These are phyloP conservation scores for Annulohypoxylon moriforme DNA, from an alignment of 495 filamentous ascomycete genomes.

Conservation along the genomic window DNA sequence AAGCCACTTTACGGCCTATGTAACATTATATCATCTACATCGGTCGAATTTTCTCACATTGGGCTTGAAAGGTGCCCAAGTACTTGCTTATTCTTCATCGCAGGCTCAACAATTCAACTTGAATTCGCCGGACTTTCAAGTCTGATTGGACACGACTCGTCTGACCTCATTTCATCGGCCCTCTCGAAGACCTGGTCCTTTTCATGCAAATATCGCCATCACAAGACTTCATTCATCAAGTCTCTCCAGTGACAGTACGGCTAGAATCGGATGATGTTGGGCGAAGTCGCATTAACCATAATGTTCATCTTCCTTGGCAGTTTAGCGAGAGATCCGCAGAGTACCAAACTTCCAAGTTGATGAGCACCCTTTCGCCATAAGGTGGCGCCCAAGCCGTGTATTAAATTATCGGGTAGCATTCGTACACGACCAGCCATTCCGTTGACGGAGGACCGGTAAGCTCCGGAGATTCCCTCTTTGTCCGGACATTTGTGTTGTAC, in stretches of 20 bases:
- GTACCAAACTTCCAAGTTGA: conserved; percentile 14
- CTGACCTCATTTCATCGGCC: neutral
- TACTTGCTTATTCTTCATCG: neutral
- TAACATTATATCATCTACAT: conserved; percentile 11
- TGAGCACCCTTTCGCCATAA: neutral
- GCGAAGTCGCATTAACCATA: conserved; percentile 25
- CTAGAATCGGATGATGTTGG: conserved; percentile 12
- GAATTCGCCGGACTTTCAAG: neutral
- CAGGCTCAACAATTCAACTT: neutral
- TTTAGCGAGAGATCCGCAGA: neutral
- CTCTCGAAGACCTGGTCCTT: neutral
- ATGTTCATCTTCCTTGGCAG: conserved; percentile 18
- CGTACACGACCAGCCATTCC: neutral
- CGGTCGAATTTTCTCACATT: conserved; percentile 4
- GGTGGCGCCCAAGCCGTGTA: neutral
- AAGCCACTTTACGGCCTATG: neutral
- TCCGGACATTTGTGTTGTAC: neutral
- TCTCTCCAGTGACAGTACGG: neutral
- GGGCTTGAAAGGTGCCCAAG: neutral
- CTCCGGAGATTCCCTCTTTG: conserved; percentile 5
- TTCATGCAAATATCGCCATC: neutral
- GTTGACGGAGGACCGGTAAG: neutral
- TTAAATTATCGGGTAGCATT: conserved; percentile 14
- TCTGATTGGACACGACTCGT: neutral
- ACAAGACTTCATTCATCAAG: neutral